Conservation (phyloP, 257 asterid species). For the Plantago ovata region DNA sequence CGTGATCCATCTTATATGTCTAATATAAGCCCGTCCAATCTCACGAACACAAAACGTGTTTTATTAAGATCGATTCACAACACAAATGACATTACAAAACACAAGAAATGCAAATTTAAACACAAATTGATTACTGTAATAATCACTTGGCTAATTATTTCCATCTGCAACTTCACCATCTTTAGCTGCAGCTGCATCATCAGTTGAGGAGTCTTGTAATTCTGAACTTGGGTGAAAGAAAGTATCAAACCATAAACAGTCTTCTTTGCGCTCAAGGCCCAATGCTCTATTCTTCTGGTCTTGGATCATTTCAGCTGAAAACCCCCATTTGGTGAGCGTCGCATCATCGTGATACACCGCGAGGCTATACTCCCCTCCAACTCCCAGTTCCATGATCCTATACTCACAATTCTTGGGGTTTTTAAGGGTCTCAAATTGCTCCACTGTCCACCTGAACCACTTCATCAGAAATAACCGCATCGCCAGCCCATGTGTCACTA, state of each 20-base stretch:
- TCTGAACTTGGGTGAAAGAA: conserved; percentile 24
- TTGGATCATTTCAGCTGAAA: neutral
- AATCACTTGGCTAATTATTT: no score
- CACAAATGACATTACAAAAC: no score
- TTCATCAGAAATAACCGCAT: conserved; percentile 30
- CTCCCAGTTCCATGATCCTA: conserved; percentile 4
- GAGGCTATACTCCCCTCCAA: conserved; percentile 1
- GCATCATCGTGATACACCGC: neutral
- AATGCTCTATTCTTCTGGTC: neutral
- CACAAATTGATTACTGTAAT: no score
- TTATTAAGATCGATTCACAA: no score
- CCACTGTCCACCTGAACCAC: conserved; percentile 5
- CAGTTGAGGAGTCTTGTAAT: no score
- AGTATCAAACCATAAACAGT: conserved; percentile 23
- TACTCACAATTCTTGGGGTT: conserved; percentile 5
- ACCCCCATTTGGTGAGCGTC: neutral
- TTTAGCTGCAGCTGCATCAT: no score
- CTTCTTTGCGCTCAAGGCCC: neutral
- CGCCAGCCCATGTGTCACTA: conserved; percentile 38
- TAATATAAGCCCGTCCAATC: no score
- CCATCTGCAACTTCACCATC: no score
- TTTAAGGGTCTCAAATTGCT: neutral
- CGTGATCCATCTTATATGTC: no score
- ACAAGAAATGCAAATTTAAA: no score
- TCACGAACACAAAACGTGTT: no score